Conservation (phyloP, 2,329 filamentous ascomycete genomes). For the Bipolaris victoriae region DNA sequence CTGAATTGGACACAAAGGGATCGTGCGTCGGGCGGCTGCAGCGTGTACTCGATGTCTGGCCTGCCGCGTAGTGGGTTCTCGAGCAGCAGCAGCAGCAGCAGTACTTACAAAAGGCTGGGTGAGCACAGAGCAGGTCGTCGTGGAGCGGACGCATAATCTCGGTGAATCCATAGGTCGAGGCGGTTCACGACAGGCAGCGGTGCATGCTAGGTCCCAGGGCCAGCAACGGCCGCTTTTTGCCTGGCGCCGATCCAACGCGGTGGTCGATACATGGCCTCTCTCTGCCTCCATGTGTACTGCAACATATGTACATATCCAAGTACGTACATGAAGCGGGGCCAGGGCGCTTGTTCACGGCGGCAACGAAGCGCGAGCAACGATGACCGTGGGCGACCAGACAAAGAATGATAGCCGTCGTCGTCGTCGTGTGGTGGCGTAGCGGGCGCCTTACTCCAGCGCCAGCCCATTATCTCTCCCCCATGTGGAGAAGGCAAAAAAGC, state of each 20-base stretch:
- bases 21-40: conserved; percentile 24
- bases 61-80: conserved; percentile 17
- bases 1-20: conserved; percentile 8
- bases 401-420: not conserved
- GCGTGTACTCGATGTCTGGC: conserved; percentile 24
- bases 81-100: conserved; percentile 9
- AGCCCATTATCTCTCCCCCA: not conserved
- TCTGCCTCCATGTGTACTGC: too few species aligned
- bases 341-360: conserved; percentile 15
- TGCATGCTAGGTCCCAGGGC: conserved; percentile 33
- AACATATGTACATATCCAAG: too few species aligned
- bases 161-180: conserved; percentile 35
- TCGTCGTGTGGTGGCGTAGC: not conserved
- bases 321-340: conserved; percentile 16
- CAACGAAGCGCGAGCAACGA: conserved; percentile 13
- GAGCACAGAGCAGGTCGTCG: conserved; percentile 29
- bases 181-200: conserved; percentile 27
- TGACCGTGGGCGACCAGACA: not conserved
- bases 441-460: conserved; percentile 2
- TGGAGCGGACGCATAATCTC: conserved; percentile 19
- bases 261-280: conserved; percentile 23
- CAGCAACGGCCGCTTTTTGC: conserved; percentile 30
- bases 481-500: conserved; percentile 6
- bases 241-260: conserved; percentile 40
- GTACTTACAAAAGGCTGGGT: conserved; percentile 17